These are phyloP conservation scores for Knoxdaviesia proteae DNA, from an alignment of 2,329 filamentous ascomycete species.

Conservation along the genomic window DNA sequence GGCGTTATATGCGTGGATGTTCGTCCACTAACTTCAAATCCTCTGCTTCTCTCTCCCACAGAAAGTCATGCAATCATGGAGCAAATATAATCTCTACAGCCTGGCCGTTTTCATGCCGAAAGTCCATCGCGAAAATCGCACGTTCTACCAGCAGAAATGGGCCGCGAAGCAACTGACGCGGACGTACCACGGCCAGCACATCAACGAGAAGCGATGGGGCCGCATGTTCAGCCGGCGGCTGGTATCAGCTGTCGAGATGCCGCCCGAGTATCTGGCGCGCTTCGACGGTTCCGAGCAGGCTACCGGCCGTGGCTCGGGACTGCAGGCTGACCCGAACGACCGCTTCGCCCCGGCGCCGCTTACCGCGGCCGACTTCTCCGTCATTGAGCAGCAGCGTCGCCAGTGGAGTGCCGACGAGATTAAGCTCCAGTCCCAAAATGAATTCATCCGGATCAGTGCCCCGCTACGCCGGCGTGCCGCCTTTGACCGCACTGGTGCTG, in stretches of 20 bases:
- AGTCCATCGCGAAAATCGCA: conserved; percentile 22
- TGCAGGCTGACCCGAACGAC: conserved; percentile 14
- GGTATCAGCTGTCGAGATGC: conserved; percentile 69
- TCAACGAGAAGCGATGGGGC: conserved; percentile 83
- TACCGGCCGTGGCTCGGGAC: conserved; percentile 62
- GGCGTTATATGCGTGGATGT: too few species aligned
- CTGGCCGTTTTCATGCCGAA: conserved; percentile 34
- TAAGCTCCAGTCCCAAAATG: neutral
- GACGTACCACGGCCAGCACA: conserved; percentile 85
- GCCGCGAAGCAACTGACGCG: conserved; percentile 63
- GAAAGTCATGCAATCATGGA: conserved; percentile 94
- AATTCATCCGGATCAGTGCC: conserved; percentile 2
- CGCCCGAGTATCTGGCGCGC: conserved; percentile 55
- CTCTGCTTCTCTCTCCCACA: conserved; percentile 15
- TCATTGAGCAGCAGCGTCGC: conserved; percentile 4
- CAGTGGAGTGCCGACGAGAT: conserved; percentile 1
- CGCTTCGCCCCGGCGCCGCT: conserved; percentile 4
- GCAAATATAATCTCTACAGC: conserved; percentile 93
- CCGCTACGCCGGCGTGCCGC: conserved; percentile 1
- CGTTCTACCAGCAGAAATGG: conserved; percentile 99
- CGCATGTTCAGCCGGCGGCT: conserved; percentile 75
- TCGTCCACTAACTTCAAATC: too few species aligned
- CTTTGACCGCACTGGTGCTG: conserved; percentile 8
- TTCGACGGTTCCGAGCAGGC: conserved; percentile 71
- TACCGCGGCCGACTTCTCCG: conserved; percentile 8